These are phyloP conservation scores for Entomortierella beljakovae DNA, from an alignment of 192 early-diverging fungal genomes.

Conservation along the genomic window DNA sequence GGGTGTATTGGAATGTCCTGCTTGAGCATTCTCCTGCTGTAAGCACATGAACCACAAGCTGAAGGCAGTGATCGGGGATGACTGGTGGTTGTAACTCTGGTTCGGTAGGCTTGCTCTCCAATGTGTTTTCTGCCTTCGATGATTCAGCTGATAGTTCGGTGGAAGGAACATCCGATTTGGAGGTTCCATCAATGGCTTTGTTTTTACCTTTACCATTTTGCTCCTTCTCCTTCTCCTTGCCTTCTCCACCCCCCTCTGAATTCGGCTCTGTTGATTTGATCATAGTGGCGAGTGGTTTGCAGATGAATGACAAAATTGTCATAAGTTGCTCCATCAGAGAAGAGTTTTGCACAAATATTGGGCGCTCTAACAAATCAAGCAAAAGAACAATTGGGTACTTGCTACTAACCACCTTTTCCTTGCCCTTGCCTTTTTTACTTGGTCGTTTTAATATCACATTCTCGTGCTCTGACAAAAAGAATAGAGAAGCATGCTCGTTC, in stretches of 20 bases:
- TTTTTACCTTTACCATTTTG: slow-evolving; percentile 14
- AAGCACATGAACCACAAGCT: slow-evolving; percentile 89
- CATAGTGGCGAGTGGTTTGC: slow-evolving; percentile 79
- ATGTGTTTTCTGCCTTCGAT: slow-evolving; percentile 18
- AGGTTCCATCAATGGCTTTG: not conserved
- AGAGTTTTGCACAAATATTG: slow-evolving; percentile 83
- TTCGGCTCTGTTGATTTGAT: slow-evolving; percentile 56
- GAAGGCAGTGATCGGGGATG: slow-evolving; percentile 85
- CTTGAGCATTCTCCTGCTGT: slow-evolving; percentile 93
- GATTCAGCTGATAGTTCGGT: not conserved
- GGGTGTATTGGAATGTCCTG: slow-evolving; percentile 94
- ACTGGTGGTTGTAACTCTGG: slow-evolving; percentile 72
- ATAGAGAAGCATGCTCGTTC: slow-evolving; percentile 82
- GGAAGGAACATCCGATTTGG: slow-evolving; percentile 10
- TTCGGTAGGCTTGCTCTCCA: slow-evolving; percentile 34
- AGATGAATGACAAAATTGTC: slow-evolving; percentile 83
- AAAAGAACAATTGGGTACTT: slow-evolving; percentile 81
- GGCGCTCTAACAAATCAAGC: slow-evolving; percentile 86
- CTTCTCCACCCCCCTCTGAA: not conserved
- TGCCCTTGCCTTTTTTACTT: slow-evolving; percentile 72
- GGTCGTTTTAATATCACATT: slow-evolving; percentile 63
- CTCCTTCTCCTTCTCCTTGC: slow-evolving; percentile 8
- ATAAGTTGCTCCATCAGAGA: slow-evolving; percentile 89
- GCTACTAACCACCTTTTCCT: slow-evolving; percentile 60
- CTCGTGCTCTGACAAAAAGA: slow-evolving; percentile 84